phyloP scores from a whole-genome alignment of 345 rosid species.

The Excoecaria cochinchinensis region DNA sequence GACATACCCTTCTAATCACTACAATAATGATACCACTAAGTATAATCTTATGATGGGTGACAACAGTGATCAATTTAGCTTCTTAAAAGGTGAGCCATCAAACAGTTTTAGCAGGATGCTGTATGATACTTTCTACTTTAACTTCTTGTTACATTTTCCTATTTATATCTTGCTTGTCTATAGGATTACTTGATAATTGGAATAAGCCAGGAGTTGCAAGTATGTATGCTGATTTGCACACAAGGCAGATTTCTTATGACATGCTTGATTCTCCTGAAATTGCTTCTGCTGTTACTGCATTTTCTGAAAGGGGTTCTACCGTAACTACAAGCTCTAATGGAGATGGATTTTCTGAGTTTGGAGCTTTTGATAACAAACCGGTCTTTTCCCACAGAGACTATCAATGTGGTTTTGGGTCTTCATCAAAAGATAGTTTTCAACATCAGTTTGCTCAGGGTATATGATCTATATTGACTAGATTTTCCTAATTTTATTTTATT shows the following conservation, averaged over 20 bases:
- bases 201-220: constrained; percentile 11
- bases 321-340: constrained; percentile 15
- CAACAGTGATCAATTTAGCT: constrained; percentile 10
- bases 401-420: constrained; percentile 14
- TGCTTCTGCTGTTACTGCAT: constrained; percentile 16
- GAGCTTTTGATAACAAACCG: constrained; percentile 20
- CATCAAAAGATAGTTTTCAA: constrained; percentile 16
- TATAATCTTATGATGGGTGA: constrained; percentile 4
- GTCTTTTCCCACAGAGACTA: constrained; percentile 13
- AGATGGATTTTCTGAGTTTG: constrained; percentile 17
- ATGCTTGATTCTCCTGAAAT: constrained; percentile 20
- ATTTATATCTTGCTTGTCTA: neutral
- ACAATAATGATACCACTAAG: neutral
- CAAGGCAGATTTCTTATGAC: constrained; percentile 16
- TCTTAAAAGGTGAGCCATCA: constrained; percentile 4
- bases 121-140: neutral
- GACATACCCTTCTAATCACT: neutral
- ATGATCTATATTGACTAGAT: neutral
- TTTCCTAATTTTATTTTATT: neutral
- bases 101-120: neutral
- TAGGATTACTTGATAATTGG: constrained; percentile 9
- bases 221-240: neutral
- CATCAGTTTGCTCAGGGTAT: constrained; percentile 12
- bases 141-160: neutral
- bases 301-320: constrained; percentile 27